Conservation (phyloP, 1,139 yeast species). For the Geotrichum bryndzae region DNA sequence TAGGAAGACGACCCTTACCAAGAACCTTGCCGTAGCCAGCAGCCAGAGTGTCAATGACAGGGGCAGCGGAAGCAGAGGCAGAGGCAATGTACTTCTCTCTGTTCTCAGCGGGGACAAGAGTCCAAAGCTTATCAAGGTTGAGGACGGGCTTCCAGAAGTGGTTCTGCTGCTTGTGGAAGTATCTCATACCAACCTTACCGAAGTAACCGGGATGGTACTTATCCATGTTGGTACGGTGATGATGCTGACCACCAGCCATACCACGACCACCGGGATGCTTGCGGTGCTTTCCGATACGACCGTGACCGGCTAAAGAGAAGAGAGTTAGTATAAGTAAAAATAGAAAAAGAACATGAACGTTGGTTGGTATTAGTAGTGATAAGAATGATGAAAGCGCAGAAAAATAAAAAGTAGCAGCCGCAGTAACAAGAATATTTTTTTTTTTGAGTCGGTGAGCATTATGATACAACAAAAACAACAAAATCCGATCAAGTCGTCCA, state of each 20-base stretch:
- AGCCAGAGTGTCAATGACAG: constrained; percentile 98
- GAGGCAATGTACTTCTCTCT: constrained; percentile 90
- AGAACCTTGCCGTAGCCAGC: constrained; percentile 99
- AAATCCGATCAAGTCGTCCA: neutral
- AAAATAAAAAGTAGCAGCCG: neutral
- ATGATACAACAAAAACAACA: neutral
- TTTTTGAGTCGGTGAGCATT: neutral
- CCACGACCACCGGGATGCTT: constrained; percentile 99
- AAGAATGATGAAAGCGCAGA: neutral
- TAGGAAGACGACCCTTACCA: constrained; percentile 98
- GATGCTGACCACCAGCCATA: constrained; percentile 99
- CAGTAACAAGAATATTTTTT: neutral
- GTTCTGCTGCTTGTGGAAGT: constrained; percentile 95
- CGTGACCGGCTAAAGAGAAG: constrained; percentile 84
- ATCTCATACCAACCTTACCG: constrained; percentile 99
- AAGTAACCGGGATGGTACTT: constrained; percentile 99
- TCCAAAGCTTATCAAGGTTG: constrained; percentile 99
- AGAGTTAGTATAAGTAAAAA: constrained; percentile 18
- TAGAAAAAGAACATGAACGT: neutral
- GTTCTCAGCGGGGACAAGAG: constrained; percentile 89
- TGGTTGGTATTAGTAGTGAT: neutral
- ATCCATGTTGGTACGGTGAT: constrained; percentile 97
- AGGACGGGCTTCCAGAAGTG: constrained; percentile 98
- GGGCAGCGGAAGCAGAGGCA: constrained; percentile 86
- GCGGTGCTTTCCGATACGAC: constrained; percentile 99